A percentile compares a stretch with the other conserved stretches of the same genome.
Conservation (phyloP, 805 yeast species). For the Ogataea paraovalis region DNA sequence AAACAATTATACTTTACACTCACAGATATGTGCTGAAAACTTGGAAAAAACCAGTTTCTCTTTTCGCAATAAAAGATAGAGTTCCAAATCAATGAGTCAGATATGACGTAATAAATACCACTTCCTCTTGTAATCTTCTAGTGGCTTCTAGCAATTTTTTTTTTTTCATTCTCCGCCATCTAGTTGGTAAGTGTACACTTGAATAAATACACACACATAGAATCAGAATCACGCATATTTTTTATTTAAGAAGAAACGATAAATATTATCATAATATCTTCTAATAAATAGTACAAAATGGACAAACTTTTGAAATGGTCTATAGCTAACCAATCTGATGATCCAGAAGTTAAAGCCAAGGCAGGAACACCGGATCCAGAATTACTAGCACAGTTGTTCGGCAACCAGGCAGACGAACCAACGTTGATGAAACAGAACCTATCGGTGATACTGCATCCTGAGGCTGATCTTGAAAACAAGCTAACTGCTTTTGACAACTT, state of each 20-base stretch:
- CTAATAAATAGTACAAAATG: no score
- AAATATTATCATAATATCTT: no score
- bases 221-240: no score
- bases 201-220: background rate
- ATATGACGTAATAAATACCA: background rate
- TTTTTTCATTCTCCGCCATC: background rate
- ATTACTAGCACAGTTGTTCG: constrained; percentile 71
- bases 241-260: no score
- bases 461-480: constrained; percentile 58
- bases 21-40: no score
- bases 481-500: constrained; percentile 82
- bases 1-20: no score
- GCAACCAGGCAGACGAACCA: constrained; percentile 77
- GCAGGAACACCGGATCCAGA: constrained; percentile 79
- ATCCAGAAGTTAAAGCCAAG: constrained; percentile 58
- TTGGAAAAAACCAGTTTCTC: no score
- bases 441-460: constrained; percentile 51
- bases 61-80: background rate
- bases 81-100: background rate
- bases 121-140: constrained; percentile 5
- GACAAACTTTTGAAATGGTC: constrained; percentile 94
- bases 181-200: background rate
- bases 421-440: constrained; percentile 80
- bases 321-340: constrained; percentile 68
- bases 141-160: constrained; percentile 3